A percentile compares a stretch with the other conserved stretches of the same genome.
These are phyloP conservation scores for Acanthamoeba triangularis DNA, from an alignment of 208 protist genomes.

Conservation along the genomic window DNA sequence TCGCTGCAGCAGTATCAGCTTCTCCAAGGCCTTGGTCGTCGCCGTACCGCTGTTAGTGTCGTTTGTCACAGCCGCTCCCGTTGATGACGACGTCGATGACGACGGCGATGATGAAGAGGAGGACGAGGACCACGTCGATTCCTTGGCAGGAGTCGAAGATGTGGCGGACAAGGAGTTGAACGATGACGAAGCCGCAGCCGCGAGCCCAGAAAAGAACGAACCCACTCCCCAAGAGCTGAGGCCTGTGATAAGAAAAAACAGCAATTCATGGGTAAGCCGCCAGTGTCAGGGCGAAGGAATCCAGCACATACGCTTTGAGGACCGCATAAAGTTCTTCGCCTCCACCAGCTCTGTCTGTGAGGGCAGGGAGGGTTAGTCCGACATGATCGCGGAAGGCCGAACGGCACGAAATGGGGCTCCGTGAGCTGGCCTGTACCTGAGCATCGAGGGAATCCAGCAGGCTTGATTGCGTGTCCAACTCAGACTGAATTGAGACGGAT, in stretches of 20 bases:
- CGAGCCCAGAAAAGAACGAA: neutral
- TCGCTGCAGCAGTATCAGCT: neutral
- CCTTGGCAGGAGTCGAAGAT: no score
- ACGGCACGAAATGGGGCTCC: no score
- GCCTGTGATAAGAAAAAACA: neutral
- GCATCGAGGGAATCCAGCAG: neutral
- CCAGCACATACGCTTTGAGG: neutral
- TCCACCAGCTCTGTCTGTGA: neutral
- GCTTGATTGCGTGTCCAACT: neutral
- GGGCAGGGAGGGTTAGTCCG: neutral
- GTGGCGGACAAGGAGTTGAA: neutral
- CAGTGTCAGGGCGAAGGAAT: neutral
- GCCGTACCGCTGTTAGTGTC: neutral
- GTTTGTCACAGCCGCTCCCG: neutral
- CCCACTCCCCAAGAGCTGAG: neutral
- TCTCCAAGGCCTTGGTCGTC: neutral
- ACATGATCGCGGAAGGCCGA: no score
- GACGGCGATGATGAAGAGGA: neutral
- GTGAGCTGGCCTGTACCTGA: neutral
- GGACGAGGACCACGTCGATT: neutral
- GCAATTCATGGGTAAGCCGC: no score
- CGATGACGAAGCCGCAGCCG: neutral
- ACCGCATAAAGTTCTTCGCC: neutral
- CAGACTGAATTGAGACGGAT: neutral
- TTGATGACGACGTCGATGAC: neutral